Base-by-base conservation (phyloP, 2,329 filamentous ascomycete genomes). In the Berkeleyomyces basicola region DNA sequence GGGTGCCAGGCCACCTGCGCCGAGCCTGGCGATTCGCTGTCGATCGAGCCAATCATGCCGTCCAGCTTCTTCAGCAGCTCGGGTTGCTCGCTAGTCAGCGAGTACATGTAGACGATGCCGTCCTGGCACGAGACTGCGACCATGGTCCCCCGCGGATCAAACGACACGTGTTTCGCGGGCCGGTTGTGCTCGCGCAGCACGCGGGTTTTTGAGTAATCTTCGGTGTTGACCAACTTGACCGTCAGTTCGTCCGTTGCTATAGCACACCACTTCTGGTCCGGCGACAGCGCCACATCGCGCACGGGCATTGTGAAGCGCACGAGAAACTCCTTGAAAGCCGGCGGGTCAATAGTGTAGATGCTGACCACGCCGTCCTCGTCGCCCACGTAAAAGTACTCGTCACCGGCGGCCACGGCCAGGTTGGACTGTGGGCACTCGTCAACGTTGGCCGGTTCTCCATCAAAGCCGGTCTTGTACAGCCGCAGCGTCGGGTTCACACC, bases 351-450 rank as follows among this genome's bases (percentile, higher is more conserved):
- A n/a, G 87, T 88, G 76, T 95, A 99, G 68, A 90, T 83, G 77
- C 87, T 95, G 69, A 99, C 90, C n/a, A 87, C 93, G 70, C 95
- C 93, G 74, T 97, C 91, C 73, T 99, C 92, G 23, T 89, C 88
- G 37, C 90, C 93, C 66, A 90, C 84, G 53, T 97, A 83, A 71
- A 96, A 95, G 72, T 88, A 90, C 65, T 87, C 83, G 70, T 92
- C 81, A 43, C 83, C 82, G 23, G 90, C 84, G 39, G 84, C 87
- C 31, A 97, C 82, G 40, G 86, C 84, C 23, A 88, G 79, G 70
- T 96, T 95, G 67, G 88, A 86, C 68, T 96, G 92, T 65, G 87
- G 87, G 62, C 87, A 90, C 67, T 96, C 90, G 71, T 97, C 92
- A 63, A 99, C 86, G 63, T 92, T 96, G 64, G 82, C 84, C 7